Conservation (phyloP, 768 basidiomycete species). For the Cystofilobasidium ferigula region DNA sequence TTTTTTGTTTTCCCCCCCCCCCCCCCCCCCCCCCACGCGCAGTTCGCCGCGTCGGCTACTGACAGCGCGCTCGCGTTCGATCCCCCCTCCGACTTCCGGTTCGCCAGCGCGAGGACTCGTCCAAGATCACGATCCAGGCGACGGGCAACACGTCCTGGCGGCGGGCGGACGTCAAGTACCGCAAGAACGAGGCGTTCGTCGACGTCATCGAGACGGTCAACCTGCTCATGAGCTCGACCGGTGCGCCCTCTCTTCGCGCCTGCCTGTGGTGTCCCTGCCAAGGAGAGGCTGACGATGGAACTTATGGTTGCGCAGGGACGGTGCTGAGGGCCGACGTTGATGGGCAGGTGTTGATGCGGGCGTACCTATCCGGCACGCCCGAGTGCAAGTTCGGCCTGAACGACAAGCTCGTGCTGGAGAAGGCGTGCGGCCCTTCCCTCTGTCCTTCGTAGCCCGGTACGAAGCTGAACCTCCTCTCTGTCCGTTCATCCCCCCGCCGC, state of each 20-base stretch:
- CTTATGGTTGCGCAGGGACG: slow-evolving; percentile 48
- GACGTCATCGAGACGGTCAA: slow-evolving; percentile 98
- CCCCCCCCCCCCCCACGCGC: too few relatives aligned
- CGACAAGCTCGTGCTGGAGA: slow-evolving; percentile 99
- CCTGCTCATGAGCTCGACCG: slow-evolving; percentile 55
- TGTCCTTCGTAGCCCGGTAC: slow-evolving; percentile 46
- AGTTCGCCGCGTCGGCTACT: too few relatives aligned
- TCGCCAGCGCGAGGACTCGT: slow-evolving; percentile 72
- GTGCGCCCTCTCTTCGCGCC: not conserved
- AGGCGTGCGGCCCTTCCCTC: slow-evolving; percentile 39
- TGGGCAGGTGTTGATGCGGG: slow-evolving; percentile 76
- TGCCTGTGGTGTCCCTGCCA: not conserved
- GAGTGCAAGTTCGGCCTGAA: slow-evolving; percentile 89
- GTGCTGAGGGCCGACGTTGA: slow-evolving; percentile 95
- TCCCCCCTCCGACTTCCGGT: slow-evolving; percentile 51
- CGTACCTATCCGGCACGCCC: slow-evolving; percentile 98
- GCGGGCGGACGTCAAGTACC: slow-evolving; percentile 89
- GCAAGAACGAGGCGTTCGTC: slow-evolving; percentile 98
- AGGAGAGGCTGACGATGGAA: not conserved
- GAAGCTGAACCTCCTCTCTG: slow-evolving; percentile 43
- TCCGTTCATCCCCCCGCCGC: not conserved
- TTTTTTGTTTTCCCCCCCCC: too few relatives aligned
- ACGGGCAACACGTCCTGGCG: slow-evolving; percentile 98
- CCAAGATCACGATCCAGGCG: slow-evolving; percentile 92
- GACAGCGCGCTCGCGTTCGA: too few relatives aligned